Conservation (phyloP, 345 rosid genomes). For the Lenwebbia sp. region DNA sequence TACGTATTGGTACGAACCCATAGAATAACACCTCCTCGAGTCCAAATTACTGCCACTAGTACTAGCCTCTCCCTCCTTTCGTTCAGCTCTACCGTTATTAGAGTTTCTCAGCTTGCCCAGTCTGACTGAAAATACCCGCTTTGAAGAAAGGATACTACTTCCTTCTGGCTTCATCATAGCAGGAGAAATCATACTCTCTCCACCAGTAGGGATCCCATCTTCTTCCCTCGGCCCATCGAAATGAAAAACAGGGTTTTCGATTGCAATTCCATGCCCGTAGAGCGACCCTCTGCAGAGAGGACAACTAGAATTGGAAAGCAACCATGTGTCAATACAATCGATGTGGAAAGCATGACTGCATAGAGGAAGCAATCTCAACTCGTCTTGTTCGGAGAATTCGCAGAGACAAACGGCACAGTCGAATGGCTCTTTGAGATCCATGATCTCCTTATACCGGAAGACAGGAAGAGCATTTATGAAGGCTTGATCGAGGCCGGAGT, state of each 20-base stretch:
- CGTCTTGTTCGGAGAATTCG: slow-evolving; percentile 61
- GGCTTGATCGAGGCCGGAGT: slow-evolving; percentile 89
- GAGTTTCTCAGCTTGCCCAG: slow-evolving; percentile 66
- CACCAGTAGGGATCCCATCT: not conserved
- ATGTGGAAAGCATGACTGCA: slow-evolving; percentile 92
- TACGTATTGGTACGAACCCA: slow-evolving; percentile 49
- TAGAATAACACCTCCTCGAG: slow-evolving; percentile 35
- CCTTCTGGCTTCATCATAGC: slow-evolving; percentile 38
- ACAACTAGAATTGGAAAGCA: slow-evolving; percentile 82
- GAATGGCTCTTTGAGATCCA: slow-evolving; percentile 70
- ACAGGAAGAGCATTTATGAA: slow-evolving; percentile 80
- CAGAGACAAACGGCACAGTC: slow-evolving; percentile 88
- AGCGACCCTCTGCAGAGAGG: slow-evolving; percentile 87
- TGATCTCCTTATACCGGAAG: slow-evolving; percentile 58
- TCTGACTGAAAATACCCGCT: slow-evolving; percentile 73
- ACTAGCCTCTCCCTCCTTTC: slow-evolving; percentile 38
- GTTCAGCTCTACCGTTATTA: slow-evolving; percentile 17
- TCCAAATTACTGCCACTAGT: slow-evolving; percentile 53
- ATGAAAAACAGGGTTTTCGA: slow-evolving; percentile 48
- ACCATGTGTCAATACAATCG: slow-evolving; percentile 88
- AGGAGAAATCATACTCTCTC: slow-evolving; percentile 15
- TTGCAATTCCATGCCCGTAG: slow-evolving; percentile 31
- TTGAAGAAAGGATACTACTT: slow-evolving; percentile 39
- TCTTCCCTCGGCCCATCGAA: slow-evolving; percentile 42
- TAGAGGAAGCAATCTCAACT: slow-evolving; percentile 68